These are phyloP conservation scores for Zasmidium citrigriseum DNA, from an alignment of 2,329 filamentous ascomycete species.

Conservation along the genomic window DNA sequence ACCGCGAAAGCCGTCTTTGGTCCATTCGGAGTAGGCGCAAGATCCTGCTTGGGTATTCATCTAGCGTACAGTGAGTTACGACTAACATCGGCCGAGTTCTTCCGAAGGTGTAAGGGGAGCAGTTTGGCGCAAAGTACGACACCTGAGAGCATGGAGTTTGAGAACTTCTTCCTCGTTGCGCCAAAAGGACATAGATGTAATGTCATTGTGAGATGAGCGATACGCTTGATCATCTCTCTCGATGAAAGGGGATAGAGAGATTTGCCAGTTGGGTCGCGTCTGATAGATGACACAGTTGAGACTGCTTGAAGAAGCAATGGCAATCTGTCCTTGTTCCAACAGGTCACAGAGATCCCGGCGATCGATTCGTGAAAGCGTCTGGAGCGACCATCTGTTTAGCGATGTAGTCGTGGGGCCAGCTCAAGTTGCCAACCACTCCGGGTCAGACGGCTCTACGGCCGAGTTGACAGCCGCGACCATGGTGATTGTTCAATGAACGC, in stretches of 20 bases:
- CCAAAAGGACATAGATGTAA: conserved; percentile 32
- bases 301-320: no score
- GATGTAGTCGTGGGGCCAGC: no score
- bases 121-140: conserved; percentile 26
- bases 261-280: not conserved
- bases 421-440: no score
- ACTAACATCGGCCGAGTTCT: conserved; percentile 30
- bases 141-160: conserved; percentile 30
- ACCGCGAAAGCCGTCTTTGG: conserved; percentile 26
- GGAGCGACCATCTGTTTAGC: no score
- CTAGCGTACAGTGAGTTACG: conserved; percentile 35
- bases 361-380: no score
- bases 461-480: no score
- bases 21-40: conserved; percentile 32
- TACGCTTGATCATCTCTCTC: not conserved
- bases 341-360: no score
- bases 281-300: not conserved
- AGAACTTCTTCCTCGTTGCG: conserved; percentile 36
- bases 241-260: not conserved
- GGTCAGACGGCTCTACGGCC: no score
- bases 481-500: no score
- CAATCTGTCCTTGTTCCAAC: no score
- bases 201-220: conserved; percentile 13
- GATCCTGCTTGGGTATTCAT: conserved; percentile 33
- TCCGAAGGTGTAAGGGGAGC: conserved; percentile 25